These are phyloP conservation scores for Fragaria iinumae DNA, from an alignment of 306 rosid genomes.

Conservation along the genomic window DNA sequence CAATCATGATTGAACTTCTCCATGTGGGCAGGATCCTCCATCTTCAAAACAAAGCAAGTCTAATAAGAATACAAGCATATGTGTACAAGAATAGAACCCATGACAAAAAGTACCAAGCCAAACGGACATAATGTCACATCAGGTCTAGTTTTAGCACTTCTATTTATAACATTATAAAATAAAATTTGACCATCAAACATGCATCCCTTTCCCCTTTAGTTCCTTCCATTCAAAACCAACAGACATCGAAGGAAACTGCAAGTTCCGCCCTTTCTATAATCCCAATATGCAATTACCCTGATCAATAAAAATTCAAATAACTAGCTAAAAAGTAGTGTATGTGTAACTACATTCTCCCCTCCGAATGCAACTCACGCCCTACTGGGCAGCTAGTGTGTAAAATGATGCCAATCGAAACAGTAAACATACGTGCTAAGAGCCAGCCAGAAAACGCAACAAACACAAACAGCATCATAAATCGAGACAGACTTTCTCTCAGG, in stretches of 20 bases:
- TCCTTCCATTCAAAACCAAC: neutral
- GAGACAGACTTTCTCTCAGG: constrained; percentile 14
- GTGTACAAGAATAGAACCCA: neutral
- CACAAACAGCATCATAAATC: neutral
- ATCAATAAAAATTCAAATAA: neutral
- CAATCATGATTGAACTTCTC: constrained; percentile 78
- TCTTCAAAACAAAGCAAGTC: constrained; percentile 45
- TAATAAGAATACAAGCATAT: neutral
- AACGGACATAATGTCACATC: neutral
- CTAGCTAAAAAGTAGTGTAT: neutral
- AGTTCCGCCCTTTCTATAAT: neutral
- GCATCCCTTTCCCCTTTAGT: neutral
- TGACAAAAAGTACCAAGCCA: neutral
- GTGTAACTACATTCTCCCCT: neutral
- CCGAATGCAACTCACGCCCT: neutral
- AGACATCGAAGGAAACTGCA: neutral
- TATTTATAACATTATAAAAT: neutral
- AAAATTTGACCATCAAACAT: neutral
- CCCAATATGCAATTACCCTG: neutral
- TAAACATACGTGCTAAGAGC: neutral
- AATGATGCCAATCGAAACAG: neutral
- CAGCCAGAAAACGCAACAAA: neutral
- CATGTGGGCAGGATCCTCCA: constrained; percentile 73
- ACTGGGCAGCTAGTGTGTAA: neutral
- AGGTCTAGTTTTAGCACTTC: neutral